These are phyloP conservation scores for Ostreobium quekettii DNA, from an alignment of 139 green algal species.

Conservation along the genomic window DNA sequence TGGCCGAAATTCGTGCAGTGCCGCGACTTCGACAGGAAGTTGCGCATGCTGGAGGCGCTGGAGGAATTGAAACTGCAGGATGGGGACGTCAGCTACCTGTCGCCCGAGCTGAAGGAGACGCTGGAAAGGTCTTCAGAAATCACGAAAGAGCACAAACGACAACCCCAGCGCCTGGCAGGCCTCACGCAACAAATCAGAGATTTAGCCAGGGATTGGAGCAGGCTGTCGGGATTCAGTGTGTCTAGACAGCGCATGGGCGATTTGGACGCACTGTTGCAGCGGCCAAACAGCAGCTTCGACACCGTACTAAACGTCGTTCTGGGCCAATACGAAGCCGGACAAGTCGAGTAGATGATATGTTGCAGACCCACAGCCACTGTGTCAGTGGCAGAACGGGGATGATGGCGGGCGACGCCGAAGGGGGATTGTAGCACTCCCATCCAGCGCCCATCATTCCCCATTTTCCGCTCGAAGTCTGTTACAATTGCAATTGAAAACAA, in stretches of 20 bases:
- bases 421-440: no score
- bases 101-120: slow-evolving; percentile 22
- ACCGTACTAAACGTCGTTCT: background rate
- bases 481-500: no score
- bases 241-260: slow-evolving; percentile 31
- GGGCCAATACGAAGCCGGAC: background rate
- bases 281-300: background rate
- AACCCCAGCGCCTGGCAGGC: slow-evolving; percentile 45
- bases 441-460: no score
- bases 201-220: slow-evolving; percentile 44
- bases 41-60: slow-evolving; percentile 47
- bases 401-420: no score
- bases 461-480: no score
- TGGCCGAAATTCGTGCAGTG: slow-evolving; percentile 41
- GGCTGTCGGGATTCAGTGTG: slow-evolving; percentile 36
- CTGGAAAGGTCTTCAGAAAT: slow-evolving; percentile 34
- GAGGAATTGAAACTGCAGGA: slow-evolving; percentile 58
- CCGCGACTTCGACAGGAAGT: slow-evolving; percentile 28
- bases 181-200: slow-evolving; percentile 41
- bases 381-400: no score
- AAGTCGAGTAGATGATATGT: no score
- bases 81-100: slow-evolving; percentile 30
- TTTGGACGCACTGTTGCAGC: slow-evolving; percentile 34
- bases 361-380: no score
- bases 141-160: slow-evolving; percentile 34